Percentiles rank a stretch among this genome's conserved stretches.
phyloP scores from a whole-genome alignment of 768 basidiomycete species.

The Agrocybe pediades region DNA sequence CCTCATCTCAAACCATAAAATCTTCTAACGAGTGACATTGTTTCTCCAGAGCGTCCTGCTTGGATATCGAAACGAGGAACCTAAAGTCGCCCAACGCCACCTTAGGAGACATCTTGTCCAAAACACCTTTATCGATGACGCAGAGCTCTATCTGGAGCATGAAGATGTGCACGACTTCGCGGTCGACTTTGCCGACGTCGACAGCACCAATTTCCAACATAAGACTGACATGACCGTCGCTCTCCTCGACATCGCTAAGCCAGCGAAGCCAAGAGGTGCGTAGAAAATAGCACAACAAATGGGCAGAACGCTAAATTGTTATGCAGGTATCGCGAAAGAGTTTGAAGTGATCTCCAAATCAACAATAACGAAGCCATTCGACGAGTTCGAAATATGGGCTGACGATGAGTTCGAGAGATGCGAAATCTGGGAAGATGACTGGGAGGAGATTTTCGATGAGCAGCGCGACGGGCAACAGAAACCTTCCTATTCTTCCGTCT shows the following conservation, averaged over 20 bases:
- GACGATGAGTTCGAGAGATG: conserved; percentile 13
- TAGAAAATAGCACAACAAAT: neutral
- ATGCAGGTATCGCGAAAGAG: conserved; percentile 26
- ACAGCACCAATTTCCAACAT: conserved; percentile 3
- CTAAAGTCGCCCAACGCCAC: conserved; percentile 22
- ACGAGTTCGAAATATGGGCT: conserved; percentile 22
- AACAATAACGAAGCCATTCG: conserved; percentile 19
- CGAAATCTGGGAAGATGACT: conserved; percentile 16
- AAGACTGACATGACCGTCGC: conserved; percentile 19
- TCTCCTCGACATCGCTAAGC: conserved; percentile 32
- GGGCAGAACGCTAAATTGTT: neutral
- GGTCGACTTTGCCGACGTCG: conserved; percentile 12
- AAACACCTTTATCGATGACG: conserved; percentile 26
- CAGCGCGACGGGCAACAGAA: neutral
- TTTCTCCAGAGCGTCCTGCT: neutral
- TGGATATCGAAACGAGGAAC: conserved; percentile 7
- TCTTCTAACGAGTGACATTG: neutral
- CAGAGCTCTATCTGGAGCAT: conserved; percentile 9
- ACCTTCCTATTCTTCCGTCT: conserved; percentile 18
- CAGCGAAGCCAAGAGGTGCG: conserved; percentile 32
- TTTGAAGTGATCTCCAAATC: conserved; percentile 23
- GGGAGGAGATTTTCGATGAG: conserved; percentile 30
- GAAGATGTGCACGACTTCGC: conserved; percentile 22
- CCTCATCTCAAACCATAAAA: neutral
- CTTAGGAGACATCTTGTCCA: conserved; percentile 23